Percentiles rank a stretch among this genome's conserved stretches.
These are phyloP conservation scores for Lophiotrema nucula DNA, from an alignment of 495 filamentous ascomycete species.

Conservation along the genomic window DNA sequence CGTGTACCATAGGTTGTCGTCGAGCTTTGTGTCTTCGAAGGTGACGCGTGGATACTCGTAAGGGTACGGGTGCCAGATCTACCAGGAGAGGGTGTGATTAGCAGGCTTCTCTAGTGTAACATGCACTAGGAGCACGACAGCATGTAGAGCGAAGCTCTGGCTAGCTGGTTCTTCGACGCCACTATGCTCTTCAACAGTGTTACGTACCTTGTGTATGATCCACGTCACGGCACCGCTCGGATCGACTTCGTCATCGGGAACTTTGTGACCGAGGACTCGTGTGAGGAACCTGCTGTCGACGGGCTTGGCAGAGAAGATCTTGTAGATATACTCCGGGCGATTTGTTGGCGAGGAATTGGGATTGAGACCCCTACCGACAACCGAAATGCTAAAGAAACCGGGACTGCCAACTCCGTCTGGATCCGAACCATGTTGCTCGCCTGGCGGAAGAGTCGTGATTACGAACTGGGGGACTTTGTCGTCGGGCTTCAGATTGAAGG, in stretches of 20 bases:
- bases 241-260: conserved; percentile 39
- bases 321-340: conserved; percentile 78
- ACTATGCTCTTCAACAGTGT: no score
- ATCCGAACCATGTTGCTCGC: conserved; percentile 51
- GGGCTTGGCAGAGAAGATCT: conserved; percentile 82
- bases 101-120: no score
- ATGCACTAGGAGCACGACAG: no score
- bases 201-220: conserved; percentile 61
- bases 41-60: conserved; percentile 77
- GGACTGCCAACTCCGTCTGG: conserved; percentile 63
- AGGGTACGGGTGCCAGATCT: conserved; percentile 81
- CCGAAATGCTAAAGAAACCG: conserved; percentile 86
- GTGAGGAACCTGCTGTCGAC: conserved; percentile 64
- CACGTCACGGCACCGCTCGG: conserved; percentile 58
- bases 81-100: no score
- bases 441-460: conserved; percentile 74
- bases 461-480: conserved; percentile 64
- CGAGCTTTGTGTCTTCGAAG: conserved; percentile 78
- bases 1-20: conserved; percentile 77
- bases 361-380: conserved; percentile 62
- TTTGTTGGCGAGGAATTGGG: conserved; percentile 47
- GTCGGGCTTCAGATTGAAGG: conserved; percentile 62
- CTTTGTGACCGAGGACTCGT: conserved; percentile 44
- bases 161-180: no score
- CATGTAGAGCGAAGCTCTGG: no score